Percentiles rank a stretch among this genome's conserved stretches.
Evolutionary conservation across 1,284 basidiomycete genomes (phyloP).

Genomic region (Malassezia furfur): DNA sequence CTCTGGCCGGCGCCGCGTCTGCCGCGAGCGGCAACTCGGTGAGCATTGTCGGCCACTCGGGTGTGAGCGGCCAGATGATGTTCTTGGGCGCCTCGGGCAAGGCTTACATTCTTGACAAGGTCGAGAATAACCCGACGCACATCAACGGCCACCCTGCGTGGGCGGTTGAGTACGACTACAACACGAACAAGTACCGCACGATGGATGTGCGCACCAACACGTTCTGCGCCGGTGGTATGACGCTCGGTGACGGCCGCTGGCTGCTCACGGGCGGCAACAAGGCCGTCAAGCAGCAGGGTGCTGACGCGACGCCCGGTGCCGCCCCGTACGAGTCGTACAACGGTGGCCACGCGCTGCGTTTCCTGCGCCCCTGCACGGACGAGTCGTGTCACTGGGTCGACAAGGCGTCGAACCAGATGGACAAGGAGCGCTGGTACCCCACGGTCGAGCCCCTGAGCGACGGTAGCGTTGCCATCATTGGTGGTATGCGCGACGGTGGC

Average conservation of each 20-base stretch:
- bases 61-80: slow-evolving; percentile 40
- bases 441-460: slow-evolving; percentile 34
- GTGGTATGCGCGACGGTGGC: slow-evolving; percentile 35
- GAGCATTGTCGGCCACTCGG: slow-evolving; percentile 33
- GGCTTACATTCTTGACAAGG: slow-evolving; percentile 41
- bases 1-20: not conserved
- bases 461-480: slow-evolving; percentile 29
- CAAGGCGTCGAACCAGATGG: slow-evolving; percentile 20
- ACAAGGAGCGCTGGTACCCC: slow-evolving; percentile 40
- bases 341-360: slow-evolving; percentile 30
- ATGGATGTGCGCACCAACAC: slow-evolving; percentile 35
- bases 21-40: slow-evolving; percentile 15
- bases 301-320: slow-evolving; percentile 18
- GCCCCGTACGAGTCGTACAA: slow-evolving; percentile 30
- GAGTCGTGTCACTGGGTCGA: slow-evolving; percentile 28
- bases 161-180: slow-evolving; percentile 32
- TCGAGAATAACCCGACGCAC: slow-evolving; percentile 30
- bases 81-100: slow-evolving; percentile 32
- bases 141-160: slow-evolving; percentile 34
- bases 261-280: slow-evolving; percentile 37
- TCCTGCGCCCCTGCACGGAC: slow-evolving; percentile 26
- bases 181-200: slow-evolving; percentile 21
- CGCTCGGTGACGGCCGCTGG: slow-evolving; percentile 31
- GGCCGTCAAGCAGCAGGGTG: slow-evolving; percentile 28
- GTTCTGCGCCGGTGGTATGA: slow-evolving; percentile 40